Evolutionary conservation across 768 basidiomycete genomes (phyloP), one percentile per base, ranked within the genome.

Genomic region (Suillus variegatus): DNA sequence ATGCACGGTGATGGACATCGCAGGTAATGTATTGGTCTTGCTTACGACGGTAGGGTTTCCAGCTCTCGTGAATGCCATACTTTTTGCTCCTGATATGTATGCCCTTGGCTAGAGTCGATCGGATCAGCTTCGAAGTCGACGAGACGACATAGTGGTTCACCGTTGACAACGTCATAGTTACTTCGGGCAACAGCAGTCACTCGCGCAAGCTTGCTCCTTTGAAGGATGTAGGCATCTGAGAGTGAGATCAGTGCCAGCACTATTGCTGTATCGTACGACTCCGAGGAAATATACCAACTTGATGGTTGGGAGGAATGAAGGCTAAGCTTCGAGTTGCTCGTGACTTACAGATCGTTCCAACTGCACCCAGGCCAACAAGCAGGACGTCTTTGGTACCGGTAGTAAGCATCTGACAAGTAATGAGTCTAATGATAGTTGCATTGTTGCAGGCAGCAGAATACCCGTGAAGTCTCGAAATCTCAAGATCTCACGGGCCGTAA

Each of bases 121-220:
- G 54, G 41, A 51, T 40, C 35, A 40, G 8, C 28, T 49, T 46
- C 16, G 16, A 40, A 41, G 22, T 41, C 10, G 20, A 41, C 13
- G 28, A 63, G 28, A 64, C 18, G 36, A 28, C 6, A 62, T 52
- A 7, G 14, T 7, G 9, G 12, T 7, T 13, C 6, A 60, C 58
- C 25, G n/a, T 60, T 60, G 10, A 87, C 81, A 2, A 79, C 75
- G 14, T 86, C 82, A 71, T 85, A 90, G 65, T 92, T 91, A 60
- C 90, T 86, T 63, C 92, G 76, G 2, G 91, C 92, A 1, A 93
- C 88, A 20, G 81, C 88, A 1, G 92, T 93, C 10, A 94, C 86
- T 32, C 85, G 81, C 1, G 84, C 89, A 38, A 82, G 78, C 13
- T 60, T 60, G 25, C 58, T 60, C 6, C 25, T 28, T 43, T 60